These are phyloP conservation scores for Sanghuangporus sanghuang DNA, from an alignment of 1,284 basidiomycete species.

Conservation along the genomic window DNA sequence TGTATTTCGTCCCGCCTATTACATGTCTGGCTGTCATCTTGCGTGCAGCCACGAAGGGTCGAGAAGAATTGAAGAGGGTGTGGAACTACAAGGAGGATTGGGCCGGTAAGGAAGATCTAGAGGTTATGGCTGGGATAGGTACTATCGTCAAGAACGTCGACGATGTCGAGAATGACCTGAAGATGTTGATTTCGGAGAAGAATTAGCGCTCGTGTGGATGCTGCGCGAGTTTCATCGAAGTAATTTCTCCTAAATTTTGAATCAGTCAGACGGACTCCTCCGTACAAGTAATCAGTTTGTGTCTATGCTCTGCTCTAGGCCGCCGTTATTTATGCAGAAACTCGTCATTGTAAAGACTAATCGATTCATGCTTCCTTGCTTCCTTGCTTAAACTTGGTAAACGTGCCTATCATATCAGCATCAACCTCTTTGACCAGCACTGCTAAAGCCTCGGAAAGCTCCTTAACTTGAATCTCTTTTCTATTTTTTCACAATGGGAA, in stretches of 20 bases:
- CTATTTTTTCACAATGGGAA: neutral
- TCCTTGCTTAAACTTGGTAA: too few relatives aligned
- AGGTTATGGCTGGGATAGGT: neutral
- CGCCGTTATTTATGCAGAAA: too few relatives aligned
- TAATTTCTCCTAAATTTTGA: neutral
- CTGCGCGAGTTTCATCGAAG: neutral
- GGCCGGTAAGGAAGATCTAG: neutral
- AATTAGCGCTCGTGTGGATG: neutral
- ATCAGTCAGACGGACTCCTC: too few relatives aligned
- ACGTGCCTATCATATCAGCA: neutral
- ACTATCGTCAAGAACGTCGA: neutral
- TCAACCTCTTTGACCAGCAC: neutral
- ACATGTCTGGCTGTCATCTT: neutral
- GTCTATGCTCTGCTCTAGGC: too few relatives aligned
- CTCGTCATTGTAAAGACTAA: too few relatives aligned
- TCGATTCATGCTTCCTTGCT: too few relatives aligned
- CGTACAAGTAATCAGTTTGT: too few relatives aligned
- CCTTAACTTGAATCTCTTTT: too few relatives aligned
- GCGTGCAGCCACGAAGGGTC: neutral
- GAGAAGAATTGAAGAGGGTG: neutral
- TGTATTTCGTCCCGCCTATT: neutral
- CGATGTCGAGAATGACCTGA: neutral
- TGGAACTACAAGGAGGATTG: conserved; percentile 6
- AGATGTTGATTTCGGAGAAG: neutral
- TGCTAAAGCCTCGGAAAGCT: neutral